Percentiles rank a stretch among this genome's conserved stretches.
These are phyloP conservation scores for Diaporthe caulivora DNA, from an alignment of 2,329 filamentous ascomycete genomes.

Conservation along the genomic window DNA sequence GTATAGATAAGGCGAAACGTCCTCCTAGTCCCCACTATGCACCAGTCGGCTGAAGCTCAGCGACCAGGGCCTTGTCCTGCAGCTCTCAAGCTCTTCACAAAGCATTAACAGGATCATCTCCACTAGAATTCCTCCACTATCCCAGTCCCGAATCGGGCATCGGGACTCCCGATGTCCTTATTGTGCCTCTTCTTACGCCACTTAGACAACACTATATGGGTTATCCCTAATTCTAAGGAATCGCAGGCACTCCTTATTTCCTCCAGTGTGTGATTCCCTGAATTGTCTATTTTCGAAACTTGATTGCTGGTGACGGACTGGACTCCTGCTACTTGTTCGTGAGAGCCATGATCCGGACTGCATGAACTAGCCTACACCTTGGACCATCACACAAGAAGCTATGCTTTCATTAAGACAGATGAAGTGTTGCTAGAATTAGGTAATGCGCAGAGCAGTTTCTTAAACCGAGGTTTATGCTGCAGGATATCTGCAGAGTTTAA, in stretches of 20 bases:
- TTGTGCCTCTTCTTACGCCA: slow-evolving; percentile 16
- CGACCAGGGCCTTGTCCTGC: not conserved
- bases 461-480: not conserved
- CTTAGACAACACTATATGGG: not conserved
- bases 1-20: not conserved
- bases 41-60: not conserved
- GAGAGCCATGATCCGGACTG: not conserved
- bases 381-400: too few species aligned
- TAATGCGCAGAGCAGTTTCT: not conserved
- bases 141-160: too few species aligned
- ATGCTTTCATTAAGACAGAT: too few species aligned
- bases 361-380: not conserved
- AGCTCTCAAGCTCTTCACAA: not conserved
- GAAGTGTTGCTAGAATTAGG: not conserved
- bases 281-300: not conserved
- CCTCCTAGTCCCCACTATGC: not conserved
- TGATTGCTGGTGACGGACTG: not conserved
- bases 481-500: not conserved
- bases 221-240: not conserved
- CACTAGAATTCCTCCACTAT: too few species aligned
- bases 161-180: too few species aligned
- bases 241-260: slow-evolving; percentile 1
- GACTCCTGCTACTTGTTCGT: not conserved
- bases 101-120: not conserved
- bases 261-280: not conserved